Conservation (phyloP, 805 yeast genomes). For the Yarrowia osloensis region DNA sequence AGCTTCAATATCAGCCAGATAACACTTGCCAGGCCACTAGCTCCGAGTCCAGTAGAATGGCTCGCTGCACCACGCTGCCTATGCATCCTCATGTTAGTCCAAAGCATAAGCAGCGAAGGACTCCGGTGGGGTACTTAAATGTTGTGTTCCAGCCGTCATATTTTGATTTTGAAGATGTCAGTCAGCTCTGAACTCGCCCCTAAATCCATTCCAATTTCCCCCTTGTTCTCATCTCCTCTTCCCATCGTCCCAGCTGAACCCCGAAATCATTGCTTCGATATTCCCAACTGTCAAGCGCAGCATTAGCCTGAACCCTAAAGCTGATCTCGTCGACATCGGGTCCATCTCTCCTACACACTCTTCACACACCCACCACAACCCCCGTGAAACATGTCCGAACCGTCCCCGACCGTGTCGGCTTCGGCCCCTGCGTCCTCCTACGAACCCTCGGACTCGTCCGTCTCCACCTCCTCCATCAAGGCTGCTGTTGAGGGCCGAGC, state of each 20-base stretch:
- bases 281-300: constrained; percentile 3
- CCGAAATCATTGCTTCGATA: background rate
- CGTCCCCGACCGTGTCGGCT: constrained; percentile 3
- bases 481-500: constrained; percentile 17
- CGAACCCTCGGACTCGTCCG: constrained; percentile 16
- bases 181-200: too few relatives aligned
- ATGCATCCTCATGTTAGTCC: background rate
- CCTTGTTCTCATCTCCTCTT: background rate
- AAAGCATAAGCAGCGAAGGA: background rate
- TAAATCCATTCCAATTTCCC: background rate
- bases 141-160: background rate
- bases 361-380: background rate
- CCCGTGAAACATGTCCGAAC: background rate
- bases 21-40: background rate
- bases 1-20: too few relatives aligned
- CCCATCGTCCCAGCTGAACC: background rate
- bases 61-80: constrained; percentile 20
- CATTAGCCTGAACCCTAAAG: constrained; percentile 3
- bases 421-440: constrained; percentile 20
- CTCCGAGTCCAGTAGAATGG: constrained; percentile 12
- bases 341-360: background rate
- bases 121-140: background rate
- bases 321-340: constrained; percentile 20
- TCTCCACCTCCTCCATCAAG: constrained; percentile 20
- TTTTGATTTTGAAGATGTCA: background rate